A percentile compares a stretch with the other conserved stretches of the same genome.
Evolutionary conservation across 164 flowering plant species (phyloP).

Genomic region (Platanus orientalis): DNA sequence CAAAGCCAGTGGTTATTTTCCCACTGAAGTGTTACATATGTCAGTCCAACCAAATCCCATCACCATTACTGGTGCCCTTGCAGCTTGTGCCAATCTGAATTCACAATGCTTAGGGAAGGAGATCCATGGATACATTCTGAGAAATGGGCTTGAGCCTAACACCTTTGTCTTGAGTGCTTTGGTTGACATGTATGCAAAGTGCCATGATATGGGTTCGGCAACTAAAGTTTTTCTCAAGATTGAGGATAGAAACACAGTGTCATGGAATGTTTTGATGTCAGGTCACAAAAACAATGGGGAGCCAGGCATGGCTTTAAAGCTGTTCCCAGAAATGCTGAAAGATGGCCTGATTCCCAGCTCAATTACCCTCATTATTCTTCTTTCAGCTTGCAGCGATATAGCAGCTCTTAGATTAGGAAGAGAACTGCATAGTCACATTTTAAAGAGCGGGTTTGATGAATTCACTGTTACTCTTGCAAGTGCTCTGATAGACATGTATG

Average conservation of each 20-base stretch:
- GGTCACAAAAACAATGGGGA: constrained; percentile 31
- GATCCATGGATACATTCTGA: constrained; percentile 36
- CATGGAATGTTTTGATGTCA: constrained; percentile 44
- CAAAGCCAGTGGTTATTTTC: constrained; percentile 3
- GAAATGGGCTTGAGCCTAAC: constrained; percentile 27
- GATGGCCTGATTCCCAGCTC: constrained; percentile 33
- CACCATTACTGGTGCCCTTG: constrained; percentile 35
- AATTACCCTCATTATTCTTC: constrained; percentile 34
- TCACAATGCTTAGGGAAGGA: constrained; percentile 31
- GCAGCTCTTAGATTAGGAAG: constrained; percentile 30
- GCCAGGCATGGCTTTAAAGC: constrained; percentile 26
- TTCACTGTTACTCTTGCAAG: constrained; percentile 21
- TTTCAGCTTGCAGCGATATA: constrained; percentile 33
- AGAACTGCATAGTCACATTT: constrained; percentile 30
- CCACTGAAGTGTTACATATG: background rate
- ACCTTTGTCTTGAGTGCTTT: constrained; percentile 32
- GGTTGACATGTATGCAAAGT: constrained; percentile 46
- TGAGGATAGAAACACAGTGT: constrained; percentile 29
- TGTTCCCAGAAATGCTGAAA: constrained; percentile 26
- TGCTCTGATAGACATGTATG: constrained; percentile 59
- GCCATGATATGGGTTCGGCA: constrained; percentile 36
- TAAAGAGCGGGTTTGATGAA: constrained; percentile 23
- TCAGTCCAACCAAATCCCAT: constrained; percentile 28
- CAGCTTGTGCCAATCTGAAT: constrained; percentile 44
- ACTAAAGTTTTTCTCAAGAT: constrained; percentile 29